Base-by-base conservation (phyloP, 1,284 basidiomycete species). In the Fomitopsis betulina region DNA sequence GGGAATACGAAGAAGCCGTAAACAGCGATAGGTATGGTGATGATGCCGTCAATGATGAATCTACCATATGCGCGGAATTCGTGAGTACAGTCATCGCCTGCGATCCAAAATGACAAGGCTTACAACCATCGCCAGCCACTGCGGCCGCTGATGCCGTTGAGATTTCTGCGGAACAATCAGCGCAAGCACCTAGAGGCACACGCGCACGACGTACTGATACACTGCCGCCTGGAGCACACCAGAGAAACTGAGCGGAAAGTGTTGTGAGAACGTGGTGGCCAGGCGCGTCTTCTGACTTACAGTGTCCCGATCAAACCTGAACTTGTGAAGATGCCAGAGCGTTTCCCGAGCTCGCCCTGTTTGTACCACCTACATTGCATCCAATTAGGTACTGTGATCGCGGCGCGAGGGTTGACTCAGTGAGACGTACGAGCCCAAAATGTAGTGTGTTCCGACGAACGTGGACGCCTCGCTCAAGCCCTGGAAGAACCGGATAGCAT, bases 1-100 rank as follows among this genome's bases (percentile, higher is more conserved):
- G 89, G 90, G 65, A 92, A 91, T 23, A 88, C 75, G 25, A 87
- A 63, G 64, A 87, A 89, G 0, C 89, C 89, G 65, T 91, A 89
- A 4, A 89, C 64, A 0, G 89, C 86, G 58, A 89, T 85, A 0
- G 87, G 86, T 7, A 91, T 69, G 1, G 88, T 89, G 54, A 91
- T 88, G 17, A 87, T 71, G 3, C 87, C 87, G 65, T 91, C 87
- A 38, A 91, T 83, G 60, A 91, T 84, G 68, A 89, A 87, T 21
- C 83, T 86, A 61, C 39, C 32, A 9, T 12, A 15, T 3, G 35
- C 3, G 30, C 49, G 32, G 21, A 13, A n/a, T 35, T 5, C 2
- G 23, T 42, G 51, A 50, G 8, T 23, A 17, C 1, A 23, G 43
- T 6, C 12, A 23, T n/a, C 17, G 1, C 56, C 47, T 3, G 12